Evolutionary conservation across 352 stramenopile species (phyloP).

Genomic region (Phytophthora agathidicida): DNA sequence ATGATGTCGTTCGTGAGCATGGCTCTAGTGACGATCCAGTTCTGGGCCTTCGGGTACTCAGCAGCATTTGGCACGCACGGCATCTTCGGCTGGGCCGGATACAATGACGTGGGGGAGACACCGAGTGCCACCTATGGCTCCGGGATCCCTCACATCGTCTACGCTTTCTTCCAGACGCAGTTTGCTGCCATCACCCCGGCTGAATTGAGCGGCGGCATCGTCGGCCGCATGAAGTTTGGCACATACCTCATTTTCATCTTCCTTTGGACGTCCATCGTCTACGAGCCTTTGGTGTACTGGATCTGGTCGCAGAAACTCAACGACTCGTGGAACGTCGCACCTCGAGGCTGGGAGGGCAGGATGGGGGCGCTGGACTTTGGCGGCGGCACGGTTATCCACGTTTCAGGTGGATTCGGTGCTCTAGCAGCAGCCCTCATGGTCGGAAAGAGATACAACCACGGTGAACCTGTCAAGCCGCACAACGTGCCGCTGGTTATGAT

Average conservation of each 20-base stretch:
- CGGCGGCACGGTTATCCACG: conserved; percentile 83
- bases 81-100: conserved; percentile 61
- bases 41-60: conserved; percentile 80
- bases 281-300: conserved; percentile 82
- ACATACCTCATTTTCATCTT: conserved; percentile 75
- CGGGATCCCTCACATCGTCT: conserved; percentile 70
- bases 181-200: conserved; percentile 82
- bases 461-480: conserved; percentile 70
- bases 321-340: conserved; percentile 38
- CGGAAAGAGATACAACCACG: conserved; percentile 74
- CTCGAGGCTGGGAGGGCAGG: conserved; percentile 59
- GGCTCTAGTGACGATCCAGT: conserved; percentile 83
- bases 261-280: conserved; percentile 81
- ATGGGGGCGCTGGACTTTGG: conserved; percentile 81
- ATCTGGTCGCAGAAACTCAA: conserved; percentile 77
- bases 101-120: conserved; percentile 57
- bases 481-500: conserved; percentile 87
- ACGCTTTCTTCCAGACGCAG: conserved; percentile 78
- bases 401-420: conserved; percentile 70
- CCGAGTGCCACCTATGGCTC: conserved; percentile 54
- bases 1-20: conserved; percentile 84
- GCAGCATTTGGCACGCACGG: conserved; percentile 62
- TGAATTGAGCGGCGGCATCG: conserved; percentile 74
- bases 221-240: conserved; percentile 82
- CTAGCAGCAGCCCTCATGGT: conserved; percentile 71